phyloP scores from a whole-genome alignment of 495 filamentous ascomycete species.

The Schizothecium vesticola region DNA sequence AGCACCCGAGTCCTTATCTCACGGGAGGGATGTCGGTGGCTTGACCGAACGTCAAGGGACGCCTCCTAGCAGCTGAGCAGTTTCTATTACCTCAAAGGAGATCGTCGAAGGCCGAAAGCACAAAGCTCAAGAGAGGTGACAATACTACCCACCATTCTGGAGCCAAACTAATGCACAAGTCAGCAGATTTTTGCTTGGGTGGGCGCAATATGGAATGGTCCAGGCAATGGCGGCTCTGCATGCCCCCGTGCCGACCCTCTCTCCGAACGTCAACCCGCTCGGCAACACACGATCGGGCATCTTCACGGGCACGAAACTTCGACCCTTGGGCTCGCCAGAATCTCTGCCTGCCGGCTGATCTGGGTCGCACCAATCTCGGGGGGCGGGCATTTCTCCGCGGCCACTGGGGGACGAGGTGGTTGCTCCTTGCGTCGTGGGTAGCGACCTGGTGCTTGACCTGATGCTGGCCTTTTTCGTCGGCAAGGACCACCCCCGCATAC shows the following conservation, averaged over 20 bases:
- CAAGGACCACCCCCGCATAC: not conserved
- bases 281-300: not conserved
- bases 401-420: not conserved
- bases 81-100: not conserved
- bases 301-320: not conserved
- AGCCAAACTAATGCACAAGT: not conserved
- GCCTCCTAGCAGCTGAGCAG: not conserved
- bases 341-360: not conserved
- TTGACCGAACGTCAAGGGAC: not conserved
- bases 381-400: not conserved
- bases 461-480: not conserved
- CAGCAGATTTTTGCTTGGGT: not conserved
- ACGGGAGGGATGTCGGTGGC: not conserved
- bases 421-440: not conserved
- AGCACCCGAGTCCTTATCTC: not conserved
- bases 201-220: conserved; percentile 6
- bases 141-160: not conserved
- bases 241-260: not conserved
- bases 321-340: not conserved
- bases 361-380: not conserved
- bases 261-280: not conserved
- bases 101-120: not conserved
- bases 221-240: conserved; percentile 2
- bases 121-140: not conserved
- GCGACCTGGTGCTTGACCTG: not conserved